Percentiles rank a stretch among this genome's conserved stretches.
phyloP scores from a whole-genome alignment of 768 basidiomycete genomes.

The Serendipita sp. region DNA sequence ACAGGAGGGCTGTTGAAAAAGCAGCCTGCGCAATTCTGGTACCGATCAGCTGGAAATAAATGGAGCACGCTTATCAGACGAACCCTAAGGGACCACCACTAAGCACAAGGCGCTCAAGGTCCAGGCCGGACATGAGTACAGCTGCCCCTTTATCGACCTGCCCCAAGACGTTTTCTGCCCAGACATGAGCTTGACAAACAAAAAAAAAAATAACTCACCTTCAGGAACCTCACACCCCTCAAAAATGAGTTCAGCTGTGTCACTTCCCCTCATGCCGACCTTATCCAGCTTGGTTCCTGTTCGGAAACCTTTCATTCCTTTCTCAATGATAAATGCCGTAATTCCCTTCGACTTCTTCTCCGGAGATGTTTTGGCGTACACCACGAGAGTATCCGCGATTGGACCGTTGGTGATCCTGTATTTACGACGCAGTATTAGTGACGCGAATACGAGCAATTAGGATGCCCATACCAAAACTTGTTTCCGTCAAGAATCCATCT shows the following conservation, averaged over 20 bases:
- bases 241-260: constrained; percentile 87
- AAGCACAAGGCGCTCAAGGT: constrained; percentile 80
- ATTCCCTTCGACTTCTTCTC: constrained; percentile 72
- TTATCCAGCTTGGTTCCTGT: constrained; percentile 87
- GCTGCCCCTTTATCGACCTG: constrained; percentile 60
- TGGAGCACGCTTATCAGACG: background rate
- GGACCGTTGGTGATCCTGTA: constrained; percentile 96
- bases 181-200: background rate
- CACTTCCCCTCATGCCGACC: constrained; percentile 92
- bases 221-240: constrained; percentile 82
- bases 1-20: constrained; percentile 74
- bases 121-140: constrained; percentile 89
- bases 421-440: background rate
- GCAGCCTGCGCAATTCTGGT: constrained; percentile 44
- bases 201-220: constrained; percentile 29
- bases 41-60: background rate
- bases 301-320: constrained; percentile 67
- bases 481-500: constrained; percentile 76
- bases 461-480: constrained; percentile 70
- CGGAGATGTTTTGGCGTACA: constrained; percentile 81
- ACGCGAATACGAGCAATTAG: background rate
- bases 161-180: constrained; percentile 70
- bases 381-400: constrained; percentile 74
- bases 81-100: constrained; percentile 78
- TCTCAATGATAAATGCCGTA: constrained; percentile 83